A percentile compares a stretch with the other conserved stretches of the same genome.
phyloP scores from a whole-genome alignment of 2,329 filamentous ascomycete genomes.

The Pseudofabraea citricarpa region DNA sequence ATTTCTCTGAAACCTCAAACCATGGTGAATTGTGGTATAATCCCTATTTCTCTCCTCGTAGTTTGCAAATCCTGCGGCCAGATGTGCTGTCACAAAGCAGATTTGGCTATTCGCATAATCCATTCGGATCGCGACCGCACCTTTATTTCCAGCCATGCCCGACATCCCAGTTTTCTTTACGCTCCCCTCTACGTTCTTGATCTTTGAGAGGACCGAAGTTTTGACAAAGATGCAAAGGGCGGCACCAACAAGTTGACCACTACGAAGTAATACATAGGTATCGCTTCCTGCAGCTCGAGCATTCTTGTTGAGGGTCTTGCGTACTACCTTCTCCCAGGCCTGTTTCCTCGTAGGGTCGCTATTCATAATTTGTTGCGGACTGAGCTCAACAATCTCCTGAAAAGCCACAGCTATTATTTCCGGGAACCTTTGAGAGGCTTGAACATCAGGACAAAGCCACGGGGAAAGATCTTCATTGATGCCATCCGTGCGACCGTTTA shows the following conservation, averaged over 20 bases:
- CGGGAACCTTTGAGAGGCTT: constrained; percentile 57
- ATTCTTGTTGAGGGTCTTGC: constrained; percentile 68
- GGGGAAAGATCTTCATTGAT: constrained; percentile 73
- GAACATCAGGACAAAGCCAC: constrained; percentile 74
- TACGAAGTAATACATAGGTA: constrained; percentile 83
- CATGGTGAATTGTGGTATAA: constrained; percentile 65
- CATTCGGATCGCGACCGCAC: constrained; percentile 91
- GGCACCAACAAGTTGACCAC: constrained; percentile 90
- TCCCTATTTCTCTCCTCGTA: constrained; percentile 95
- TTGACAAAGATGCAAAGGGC: constrained; percentile 90
- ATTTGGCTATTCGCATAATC: constrained; percentile 90
- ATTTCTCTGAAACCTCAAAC: constrained; percentile 86
- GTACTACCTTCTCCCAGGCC: constrained; percentile 81
- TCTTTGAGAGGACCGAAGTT: constrained; percentile 67
- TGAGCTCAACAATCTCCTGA: constrained; percentile 97
- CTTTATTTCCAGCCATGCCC: constrained; percentile 97
- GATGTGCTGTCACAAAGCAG: constrained; percentile 93
- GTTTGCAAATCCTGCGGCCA: constrained; percentile 93
- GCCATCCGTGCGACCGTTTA: constrained; percentile 82
- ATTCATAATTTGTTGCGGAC: constrained; percentile 98
- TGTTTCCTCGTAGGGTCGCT: constrained; percentile 85
- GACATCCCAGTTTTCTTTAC: constrained; percentile 94
- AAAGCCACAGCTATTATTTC: constrained; percentile 90
- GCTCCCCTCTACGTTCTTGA: constrained; percentile 95
- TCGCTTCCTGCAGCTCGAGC: constrained; percentile 61